A percentile compares a stretch with the other conserved stretches of the same genome.
Evolutionary conservation across 768 basidiomycete species (phyloP).

Genomic region (Boletus bicolor): DNA sequence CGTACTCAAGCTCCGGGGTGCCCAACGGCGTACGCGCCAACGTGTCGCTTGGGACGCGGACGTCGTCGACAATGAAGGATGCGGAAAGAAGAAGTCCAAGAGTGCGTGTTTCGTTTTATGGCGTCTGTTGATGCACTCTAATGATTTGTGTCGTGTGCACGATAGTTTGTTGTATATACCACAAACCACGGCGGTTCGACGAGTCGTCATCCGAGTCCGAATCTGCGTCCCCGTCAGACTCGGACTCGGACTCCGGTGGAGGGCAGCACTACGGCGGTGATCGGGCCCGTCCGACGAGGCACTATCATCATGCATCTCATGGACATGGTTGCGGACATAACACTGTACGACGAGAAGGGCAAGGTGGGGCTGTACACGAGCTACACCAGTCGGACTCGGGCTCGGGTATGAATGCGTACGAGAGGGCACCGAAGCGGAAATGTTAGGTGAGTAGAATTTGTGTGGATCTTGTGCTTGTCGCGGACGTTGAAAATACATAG

Average conservation of each 20-base stretch:
- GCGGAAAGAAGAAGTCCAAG: slow-evolving; percentile 89
- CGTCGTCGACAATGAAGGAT: slow-evolving; percentile 87
- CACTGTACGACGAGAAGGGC: slow-evolving; percentile 4
- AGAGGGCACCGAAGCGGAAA: slow-evolving; percentile 34
- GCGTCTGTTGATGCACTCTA: not conserved
- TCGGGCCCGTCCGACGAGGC: slow-evolving; percentile 12
- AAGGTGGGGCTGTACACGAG: slow-evolving; percentile 17
- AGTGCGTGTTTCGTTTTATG: slow-evolving; percentile 49
- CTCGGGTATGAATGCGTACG: slow-evolving; percentile 49
- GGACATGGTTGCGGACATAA: not conserved
- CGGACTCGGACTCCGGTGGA: slow-evolving; percentile 20
- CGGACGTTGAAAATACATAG: not conserved
- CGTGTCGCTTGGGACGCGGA: slow-evolving; percentile 82
- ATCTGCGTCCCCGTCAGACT: slow-evolving; percentile 38
- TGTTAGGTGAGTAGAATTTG: slow-evolving; percentile 5
- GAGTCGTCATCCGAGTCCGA: slow-evolving; percentile 74
- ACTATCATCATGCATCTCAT: slow-evolving; percentile 4
- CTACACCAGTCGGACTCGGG: slow-evolving; percentile 12
- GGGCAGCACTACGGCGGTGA: slow-evolving; percentile 1
- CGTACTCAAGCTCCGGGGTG: slow-evolving; percentile 60
- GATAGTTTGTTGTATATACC: slow-evolving; percentile 95
- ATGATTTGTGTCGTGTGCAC: not conserved
- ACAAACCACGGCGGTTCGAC: slow-evolving; percentile 75
- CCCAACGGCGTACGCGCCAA: slow-evolving; percentile 41
- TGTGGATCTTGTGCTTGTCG: not conserved